Base-by-base conservation (phyloP, 129 eudicot genomes). In the Kitagawia praeruptora region DNA sequence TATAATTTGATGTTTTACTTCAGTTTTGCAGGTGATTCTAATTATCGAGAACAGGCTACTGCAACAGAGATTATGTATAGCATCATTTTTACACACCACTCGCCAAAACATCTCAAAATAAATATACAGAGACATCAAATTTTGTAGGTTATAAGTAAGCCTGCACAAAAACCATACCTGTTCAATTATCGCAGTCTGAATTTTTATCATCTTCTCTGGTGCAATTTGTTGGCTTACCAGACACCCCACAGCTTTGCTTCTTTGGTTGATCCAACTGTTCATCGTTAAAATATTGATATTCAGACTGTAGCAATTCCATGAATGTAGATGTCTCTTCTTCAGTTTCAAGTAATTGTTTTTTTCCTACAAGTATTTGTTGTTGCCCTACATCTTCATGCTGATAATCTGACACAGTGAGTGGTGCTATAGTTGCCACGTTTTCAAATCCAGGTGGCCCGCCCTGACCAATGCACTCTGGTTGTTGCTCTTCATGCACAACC, bases 231-330 rank as follows among this genome's bases (percentile, higher is more conserved):
- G 53, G 53, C 77, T 27, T 12, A n/a, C 10, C 0, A 13, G 53
- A n/a, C 37, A 8, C 25, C 19, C 18, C 54, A 42, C 37, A 42
- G 28, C 54, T 14, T 73, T 44, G 54, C 1, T 73, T 45, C 51
- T 73, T 73, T 73, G 37, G 39, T 73, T n/a, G 53, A 42, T 73
- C 77, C 53, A 72, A 27, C 51, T 41, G 38, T 42, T 72, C 14
- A n/a, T 42, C 53, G n/a, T 73, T 13, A 73, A 14, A 1, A 44
- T 23, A 28, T 6, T 44, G 38, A 44, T 73, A 19, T 44, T 44
- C 75, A 38, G 77, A 42, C 25, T 73, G 77, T 7, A 73, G 13
- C 51, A 73, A 23, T 44, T 42, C 53, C 28, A 7, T 45, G 14
- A 47, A 73, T n/a, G 53, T 13, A 15, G 77, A 27, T 73, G 53